Base-by-base conservation (phyloP, 108 stramenopile genomes). In the Pinguiococcus pyrenoidosus region DNA sequence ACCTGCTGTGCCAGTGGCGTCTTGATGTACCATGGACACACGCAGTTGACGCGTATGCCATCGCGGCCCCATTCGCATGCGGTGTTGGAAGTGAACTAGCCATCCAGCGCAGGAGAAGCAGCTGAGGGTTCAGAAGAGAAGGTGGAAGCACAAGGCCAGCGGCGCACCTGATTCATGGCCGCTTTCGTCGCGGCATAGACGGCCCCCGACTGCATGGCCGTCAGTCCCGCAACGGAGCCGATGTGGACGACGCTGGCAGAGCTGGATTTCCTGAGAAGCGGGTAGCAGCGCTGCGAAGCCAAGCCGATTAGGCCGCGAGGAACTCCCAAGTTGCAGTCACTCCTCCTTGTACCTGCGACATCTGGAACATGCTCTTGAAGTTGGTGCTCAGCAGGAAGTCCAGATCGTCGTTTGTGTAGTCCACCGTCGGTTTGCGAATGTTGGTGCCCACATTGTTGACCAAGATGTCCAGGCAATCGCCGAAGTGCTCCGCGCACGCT, bases 401-500 rank as follows among this genome's bases (percentile, higher is more conserved):
- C 51, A 75, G 67, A 49, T 95, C 89, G 29, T 92, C 84, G 5
- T 44, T 47, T 6, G 76, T 87, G 52, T 87, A 87, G 23, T 90
- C 88, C 18, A 75, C 49, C 23, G 85, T 82, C 17, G 75, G 50
- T 54, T 85, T 91, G 25, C 89, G 74, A 45, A 90, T 77, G 51
- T 84, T 92, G 38, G 84, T 85, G 16, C 93, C 93, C 25, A 95
- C 93, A 66, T 95, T 95, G 65, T 95, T 95, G 26, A 95, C 78
- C 10, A 95, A 62, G 37, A 88, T 73, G 73, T 95, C 89, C 32
- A 95, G 49, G 21, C 28, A 29, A 3, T 49, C 60, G 2, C 37
- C 69, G 21, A 64, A 57, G 2, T 49, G 20, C 13, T 58, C 55
- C 24, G 51, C 59, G 3, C 50, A 13, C 22, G 47, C 41, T n/a